phyloP scores from a whole-genome alignment of 805 yeast species.

The Wickerhamiella azyma region DNA sequence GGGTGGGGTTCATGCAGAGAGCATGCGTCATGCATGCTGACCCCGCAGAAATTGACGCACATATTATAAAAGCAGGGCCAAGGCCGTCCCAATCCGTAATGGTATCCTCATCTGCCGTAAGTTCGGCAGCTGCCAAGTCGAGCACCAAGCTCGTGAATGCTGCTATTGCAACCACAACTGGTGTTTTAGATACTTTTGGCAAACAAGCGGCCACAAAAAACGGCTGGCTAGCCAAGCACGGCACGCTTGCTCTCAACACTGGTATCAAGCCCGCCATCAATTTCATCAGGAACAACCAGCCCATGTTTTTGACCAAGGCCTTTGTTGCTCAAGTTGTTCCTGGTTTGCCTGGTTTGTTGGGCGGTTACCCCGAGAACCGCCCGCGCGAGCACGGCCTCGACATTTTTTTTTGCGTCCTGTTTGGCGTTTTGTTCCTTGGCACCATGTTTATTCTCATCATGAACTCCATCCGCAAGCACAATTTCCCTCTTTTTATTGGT shows the following conservation, averaged over 20 bases:
- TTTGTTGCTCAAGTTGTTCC: conserved; percentile 17
- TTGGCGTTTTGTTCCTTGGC: conserved; percentile 34
- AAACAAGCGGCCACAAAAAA: not conserved
- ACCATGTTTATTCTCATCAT: conserved; percentile 35
- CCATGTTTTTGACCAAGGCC: conserved; percentile 10
- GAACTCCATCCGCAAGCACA: conserved; percentile 43
- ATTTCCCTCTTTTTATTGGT: conserved; percentile 41
- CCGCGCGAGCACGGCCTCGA: conserved; percentile 45
- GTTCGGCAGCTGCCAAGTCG: not conserved
- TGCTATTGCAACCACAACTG: conserved; percentile 4
- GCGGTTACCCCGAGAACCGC: conserved; percentile 33
- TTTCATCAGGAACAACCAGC: conserved; percentile 12
- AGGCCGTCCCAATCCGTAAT: not conserved
- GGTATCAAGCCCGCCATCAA: conserved; percentile 19
- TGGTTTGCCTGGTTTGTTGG: conserved; percentile 33
- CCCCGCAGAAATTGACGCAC: not conserved
- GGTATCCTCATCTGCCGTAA: not conserved
- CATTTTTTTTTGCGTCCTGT: conserved; percentile 42
- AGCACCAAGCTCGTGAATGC: not conserved
- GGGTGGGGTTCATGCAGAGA: no score
- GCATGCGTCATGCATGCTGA: not conserved
- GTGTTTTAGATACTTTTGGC: conserved; percentile 5
- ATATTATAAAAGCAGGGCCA: not conserved
- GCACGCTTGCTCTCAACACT: conserved; percentile 19
- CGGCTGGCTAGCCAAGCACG: conserved; percentile 11